Percentiles rank a stretch among this genome's conserved stretches.
Evolutionary conservation across 2,329 filamentous ascomycete species (phyloP).

Genomic region (Botrytis fragariae): DNA sequence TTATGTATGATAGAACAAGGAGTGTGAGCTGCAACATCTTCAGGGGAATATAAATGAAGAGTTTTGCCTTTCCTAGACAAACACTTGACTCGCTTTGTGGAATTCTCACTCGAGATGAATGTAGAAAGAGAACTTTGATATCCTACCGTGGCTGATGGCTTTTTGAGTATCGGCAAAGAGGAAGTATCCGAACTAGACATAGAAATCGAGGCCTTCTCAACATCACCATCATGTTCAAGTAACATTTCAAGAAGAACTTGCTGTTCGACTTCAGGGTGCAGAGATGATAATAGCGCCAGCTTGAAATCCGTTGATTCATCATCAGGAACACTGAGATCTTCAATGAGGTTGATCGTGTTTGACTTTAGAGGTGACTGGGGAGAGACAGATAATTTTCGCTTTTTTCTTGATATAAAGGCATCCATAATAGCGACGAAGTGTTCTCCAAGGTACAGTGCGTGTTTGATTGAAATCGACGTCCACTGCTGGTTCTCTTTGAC

Average conservation of each 20-base stretch:
- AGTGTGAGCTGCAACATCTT: constrained; percentile 77
- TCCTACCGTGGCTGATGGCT: constrained; percentile 41
- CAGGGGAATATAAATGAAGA: constrained; percentile 76
- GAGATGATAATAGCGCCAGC: constrained; percentile 75
- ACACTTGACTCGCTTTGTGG: constrained; percentile 47
- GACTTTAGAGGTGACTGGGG: constrained; percentile 1
- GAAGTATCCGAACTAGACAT: constrained; percentile 42
- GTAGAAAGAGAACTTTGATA: constrained; percentile 63
- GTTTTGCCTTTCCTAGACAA: constrained; percentile 77
- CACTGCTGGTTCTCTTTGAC: neutral
- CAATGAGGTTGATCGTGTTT: constrained; percentile 28
- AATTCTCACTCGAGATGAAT: constrained; percentile 39
- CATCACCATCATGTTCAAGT: constrained; percentile 72
- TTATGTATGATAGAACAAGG: constrained; percentile 92
- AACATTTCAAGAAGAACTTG: constrained; percentile 74
- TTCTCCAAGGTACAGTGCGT: neutral
- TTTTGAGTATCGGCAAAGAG: constrained; percentile 29
- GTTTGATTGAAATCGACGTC: neutral
- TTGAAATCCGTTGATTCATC: constrained; percentile 89
- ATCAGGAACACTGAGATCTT: constrained; percentile 30
- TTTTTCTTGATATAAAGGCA: constrained; percentile 53
- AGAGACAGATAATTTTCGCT: constrained; percentile 46
- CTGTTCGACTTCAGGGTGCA: constrained; percentile 64
- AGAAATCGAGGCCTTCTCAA: constrained; percentile 60
- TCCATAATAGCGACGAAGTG: constrained; percentile 47